Percentiles rank a stretch among this genome's conserved stretches.
Conservation (phyloP, 2,329 filamentous ascomycete genomes). For the Didymella arachidicola region DNA sequence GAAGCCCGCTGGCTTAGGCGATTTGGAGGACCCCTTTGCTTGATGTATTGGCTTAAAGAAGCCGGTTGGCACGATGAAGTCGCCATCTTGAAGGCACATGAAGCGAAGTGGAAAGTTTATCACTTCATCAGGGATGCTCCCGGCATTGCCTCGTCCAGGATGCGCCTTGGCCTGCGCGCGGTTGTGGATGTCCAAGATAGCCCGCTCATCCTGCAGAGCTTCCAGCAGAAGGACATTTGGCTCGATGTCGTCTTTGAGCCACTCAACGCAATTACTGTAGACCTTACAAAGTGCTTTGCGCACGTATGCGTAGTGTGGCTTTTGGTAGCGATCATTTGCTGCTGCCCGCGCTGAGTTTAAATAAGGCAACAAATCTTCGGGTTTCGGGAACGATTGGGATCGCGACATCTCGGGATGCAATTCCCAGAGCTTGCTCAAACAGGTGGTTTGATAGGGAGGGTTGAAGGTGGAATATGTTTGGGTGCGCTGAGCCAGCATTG, state of each 20-base stretch:
- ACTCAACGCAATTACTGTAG: not conserved
- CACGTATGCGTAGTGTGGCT: not conserved
- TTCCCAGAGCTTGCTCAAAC: not conserved
- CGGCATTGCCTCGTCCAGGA: not conserved
- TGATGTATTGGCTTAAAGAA: slow-evolving; percentile 20
- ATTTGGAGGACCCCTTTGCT: not conserved
- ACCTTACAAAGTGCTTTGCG: not conserved
- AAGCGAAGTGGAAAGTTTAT: slow-evolving; percentile 7
- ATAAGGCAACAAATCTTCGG: not conserved
- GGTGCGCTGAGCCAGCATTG: not conserved
- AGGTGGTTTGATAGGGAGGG: not conserved
- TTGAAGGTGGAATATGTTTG: not conserved
- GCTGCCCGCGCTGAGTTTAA: not conserved
- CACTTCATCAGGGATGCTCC: not conserved
- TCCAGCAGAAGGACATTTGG: slow-evolving; percentile 1
- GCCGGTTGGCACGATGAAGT: not conserved
- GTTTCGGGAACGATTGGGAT: not conserved
- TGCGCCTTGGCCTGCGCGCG: not conserved
- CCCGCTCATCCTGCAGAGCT: slow-evolving; percentile 9
- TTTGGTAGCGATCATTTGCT: not conserved
- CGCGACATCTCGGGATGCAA: not conserved
- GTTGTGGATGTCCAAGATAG: slow-evolving; percentile 3
- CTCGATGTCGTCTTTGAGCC: not conserved
- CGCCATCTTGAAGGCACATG: not conserved
- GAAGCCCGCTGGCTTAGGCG: not conserved